Conservation (phyloP, 768 basidiomycete genomes). For the Pisolithus sp. region DNA sequence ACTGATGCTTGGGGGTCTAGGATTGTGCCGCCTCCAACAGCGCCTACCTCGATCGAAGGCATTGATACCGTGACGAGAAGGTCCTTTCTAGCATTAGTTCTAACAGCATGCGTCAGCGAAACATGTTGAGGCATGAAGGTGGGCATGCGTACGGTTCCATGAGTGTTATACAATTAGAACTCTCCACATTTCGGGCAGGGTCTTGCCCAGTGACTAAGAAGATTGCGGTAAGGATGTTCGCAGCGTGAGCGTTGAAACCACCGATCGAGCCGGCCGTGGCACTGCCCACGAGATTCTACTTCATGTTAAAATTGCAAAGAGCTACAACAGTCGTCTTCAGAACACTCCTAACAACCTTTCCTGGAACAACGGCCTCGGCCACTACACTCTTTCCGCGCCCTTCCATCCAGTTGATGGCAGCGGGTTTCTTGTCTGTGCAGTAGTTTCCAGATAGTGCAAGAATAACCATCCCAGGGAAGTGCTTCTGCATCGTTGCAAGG, state of each 20-base stretch:
- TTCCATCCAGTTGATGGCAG: slow-evolving; percentile 99
- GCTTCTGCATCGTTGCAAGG: slow-evolving; percentile 66
- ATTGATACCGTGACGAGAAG: slow-evolving; percentile 90
- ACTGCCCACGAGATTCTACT: slow-evolving; percentile 97
- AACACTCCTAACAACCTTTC: slow-evolving; percentile 79
- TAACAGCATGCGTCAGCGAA: slow-evolving; percentile 25
- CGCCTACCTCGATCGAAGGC: slow-evolving; percentile 98
- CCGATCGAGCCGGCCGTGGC: slow-evolving; percentile 98
- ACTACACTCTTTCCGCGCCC: slow-evolving; percentile 97
- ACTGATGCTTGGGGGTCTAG: slow-evolving; percentile 86
- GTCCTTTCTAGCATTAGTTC: slow-evolving; percentile 83
- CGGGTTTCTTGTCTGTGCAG: slow-evolving; percentile 99
- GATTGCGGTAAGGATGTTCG: slow-evolving; percentile 93
- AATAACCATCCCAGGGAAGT: slow-evolving; percentile 89
- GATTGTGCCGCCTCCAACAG: slow-evolving; percentile 93
- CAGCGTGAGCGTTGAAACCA: slow-evolving; percentile 97
- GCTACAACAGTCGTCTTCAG: slow-evolving; percentile 93
- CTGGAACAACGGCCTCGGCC: slow-evolving; percentile 90
- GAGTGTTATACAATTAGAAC: slow-evolving; percentile 95
- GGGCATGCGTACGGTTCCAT: slow-evolving; percentile 83
- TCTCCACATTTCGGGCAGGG: slow-evolving; percentile 98
- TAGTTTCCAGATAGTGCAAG: slow-evolving; percentile 95
- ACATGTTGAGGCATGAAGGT: not conserved
- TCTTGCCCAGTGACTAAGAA: slow-evolving; percentile 98
- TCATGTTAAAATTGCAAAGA: slow-evolving; percentile 84